These are phyloP conservation scores for Eucalyptus lansdowneana DNA, from an alignment of 345 rosid species.

Conservation along the genomic window DNA sequence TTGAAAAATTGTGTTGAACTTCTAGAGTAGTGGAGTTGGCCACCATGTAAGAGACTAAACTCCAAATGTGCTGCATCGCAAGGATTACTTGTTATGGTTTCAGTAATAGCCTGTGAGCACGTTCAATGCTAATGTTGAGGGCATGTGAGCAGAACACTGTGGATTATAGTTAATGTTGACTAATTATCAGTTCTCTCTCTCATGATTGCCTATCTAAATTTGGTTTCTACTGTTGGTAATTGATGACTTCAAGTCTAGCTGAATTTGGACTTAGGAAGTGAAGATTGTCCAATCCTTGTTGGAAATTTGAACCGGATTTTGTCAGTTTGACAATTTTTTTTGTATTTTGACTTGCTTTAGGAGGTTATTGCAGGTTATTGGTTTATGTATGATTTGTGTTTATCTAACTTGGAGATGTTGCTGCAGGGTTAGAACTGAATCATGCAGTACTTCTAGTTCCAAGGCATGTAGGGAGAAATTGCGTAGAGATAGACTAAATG, in stretches of 20 bases:
- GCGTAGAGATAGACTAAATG: constrained; percentile 42
- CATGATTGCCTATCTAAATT: neutral
- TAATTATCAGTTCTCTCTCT: neutral
- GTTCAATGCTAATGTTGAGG: neutral
- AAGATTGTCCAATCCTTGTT: neutral
- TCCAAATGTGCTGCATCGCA: neutral
- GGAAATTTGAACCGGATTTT: neutral
- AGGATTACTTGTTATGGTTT: neutral
- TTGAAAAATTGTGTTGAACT: neutral
- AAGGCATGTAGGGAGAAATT: constrained; percentile 46
- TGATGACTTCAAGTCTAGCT: neutral
- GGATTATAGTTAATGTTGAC: neutral
- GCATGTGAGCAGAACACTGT: neutral
- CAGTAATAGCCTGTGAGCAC: neutral
- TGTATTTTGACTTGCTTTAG: neutral
- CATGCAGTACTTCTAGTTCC: constrained; percentile 7
- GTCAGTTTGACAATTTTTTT: neutral
- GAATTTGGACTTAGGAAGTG: neutral
- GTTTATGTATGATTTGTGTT: neutral
- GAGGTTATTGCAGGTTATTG: neutral
- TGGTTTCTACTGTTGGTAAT: neutral
- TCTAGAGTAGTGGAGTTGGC: neutral
- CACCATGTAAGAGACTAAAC: neutral
- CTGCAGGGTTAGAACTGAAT: constrained; percentile 2
- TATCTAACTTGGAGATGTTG: neutral